A percentile compares a stretch with the other conserved stretches of the same genome.
Evolutionary conservation across 768 basidiomycete species (phyloP).

Genomic region (Postia placenta): DNA sequence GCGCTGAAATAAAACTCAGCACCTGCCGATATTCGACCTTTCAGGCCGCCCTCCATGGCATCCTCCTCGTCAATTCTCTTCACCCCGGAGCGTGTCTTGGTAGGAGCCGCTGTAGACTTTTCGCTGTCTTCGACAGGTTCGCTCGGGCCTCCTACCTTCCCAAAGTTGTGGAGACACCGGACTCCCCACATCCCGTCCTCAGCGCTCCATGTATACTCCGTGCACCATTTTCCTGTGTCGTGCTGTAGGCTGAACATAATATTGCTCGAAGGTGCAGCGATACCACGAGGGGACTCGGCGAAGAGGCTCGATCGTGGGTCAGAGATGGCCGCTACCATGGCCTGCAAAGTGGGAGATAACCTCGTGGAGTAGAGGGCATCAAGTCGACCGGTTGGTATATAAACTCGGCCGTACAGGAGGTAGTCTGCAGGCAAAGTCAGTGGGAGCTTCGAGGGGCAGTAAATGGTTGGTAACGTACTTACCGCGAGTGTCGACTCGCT

Average conservation of each 20-base stretch:
- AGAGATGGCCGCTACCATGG: constrained; percentile 80
- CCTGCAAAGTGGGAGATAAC: constrained; percentile 72
- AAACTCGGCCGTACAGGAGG: constrained; percentile 86
- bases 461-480: constrained; percentile 16
- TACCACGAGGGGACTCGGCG: constrained; percentile 36
- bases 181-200: constrained; percentile 93
- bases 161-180: constrained; percentile 88
- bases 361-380: constrained; percentile 88
- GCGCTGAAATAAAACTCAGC: constrained; percentile 93
- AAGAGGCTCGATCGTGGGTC: constrained; percentile 55
- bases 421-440: constrained; percentile 57
- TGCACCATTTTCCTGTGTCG: constrained; percentile 87
- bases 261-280: constrained; percentile 44
- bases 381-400: constrained; percentile 81
- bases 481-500: constrained; percentile 75
- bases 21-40: constrained; percentile 86
- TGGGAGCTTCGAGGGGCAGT: constrained; percentile 18
- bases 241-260: constrained; percentile 85
- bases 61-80: constrained; percentile 96
- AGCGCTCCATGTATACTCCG: constrained; percentile 91
- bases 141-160: constrained; percentile 43
- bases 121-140: constrained; percentile 29
- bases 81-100: constrained; percentile 23
- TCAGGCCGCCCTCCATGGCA: constrained; percentile 84
- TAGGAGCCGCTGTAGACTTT: constrained; percentile 23